Base-by-base conservation (phyloP, 352 stramenopile species). In the Phytophthora lateralis region DNA sequence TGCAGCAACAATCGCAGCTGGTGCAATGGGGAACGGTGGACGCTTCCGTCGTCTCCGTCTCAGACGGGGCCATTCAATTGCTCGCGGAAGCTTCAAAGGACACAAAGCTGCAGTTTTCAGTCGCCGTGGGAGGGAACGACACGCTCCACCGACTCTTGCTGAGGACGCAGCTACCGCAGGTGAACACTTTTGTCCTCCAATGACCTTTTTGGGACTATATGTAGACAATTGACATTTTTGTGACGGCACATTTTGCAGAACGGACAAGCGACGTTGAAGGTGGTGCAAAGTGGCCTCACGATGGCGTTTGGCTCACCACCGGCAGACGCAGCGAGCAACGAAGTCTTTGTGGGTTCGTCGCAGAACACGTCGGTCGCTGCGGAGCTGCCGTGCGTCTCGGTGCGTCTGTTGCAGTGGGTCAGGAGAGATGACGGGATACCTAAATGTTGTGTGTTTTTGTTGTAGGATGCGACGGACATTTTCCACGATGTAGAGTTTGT, bases 401-500 rank as follows among this genome's bases (percentile, higher is more conserved):
- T 84, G 17, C 27, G 41, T 44, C n/a, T 21, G 12, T 21, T 27
- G 12, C 3, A 39, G 4, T 42, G 2, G 21, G 17, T 32, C 11
- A 17, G 9, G 26, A 14, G 8, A 39, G 15, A 54, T 7, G 17
- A 27, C 26, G 17, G 10, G 30, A 46, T 26, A 43, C n/a, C 49
- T 9, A 38, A 39, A 14, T 15, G 3, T 30, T 30, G 26, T 39
- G 17, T 27, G 37, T 7, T 21, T 63, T 29, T 50, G 37, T 4
- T 2, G 18, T 9, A 87, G 75, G 55, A 80, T 37, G 46, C 73
- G 37, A 30, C 60, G 0, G 63, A 71, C 32, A 26, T 48, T 6
- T 70, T 78, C 26, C 72, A 73, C 15, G 49, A 73, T 12, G 44
- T 82, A 18, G 62, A 67, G 1, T 84, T 84, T 42, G 63, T 70